phyloP scores from a whole-genome alignment of 1,284 basidiomycete genomes.

The Pascua sp. region DNA sequence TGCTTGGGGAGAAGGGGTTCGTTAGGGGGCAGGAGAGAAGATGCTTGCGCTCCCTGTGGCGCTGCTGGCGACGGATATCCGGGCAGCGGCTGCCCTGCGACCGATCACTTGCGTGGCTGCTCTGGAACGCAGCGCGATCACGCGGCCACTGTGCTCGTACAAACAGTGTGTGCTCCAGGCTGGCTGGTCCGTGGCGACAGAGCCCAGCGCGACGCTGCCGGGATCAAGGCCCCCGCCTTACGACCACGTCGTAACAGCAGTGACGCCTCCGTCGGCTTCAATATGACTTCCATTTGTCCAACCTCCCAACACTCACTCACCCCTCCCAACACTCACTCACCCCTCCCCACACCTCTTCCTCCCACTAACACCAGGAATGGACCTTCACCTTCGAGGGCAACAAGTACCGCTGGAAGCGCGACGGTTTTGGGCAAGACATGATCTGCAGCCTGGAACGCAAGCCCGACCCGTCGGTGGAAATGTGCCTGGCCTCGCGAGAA shows the following conservation, averaged over 20 bases:
- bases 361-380: constrained; percentile 34
- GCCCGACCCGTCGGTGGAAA: constrained; percentile 45
- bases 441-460: constrained; percentile 44
- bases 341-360: background rate
- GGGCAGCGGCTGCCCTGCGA: no score
- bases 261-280: background rate
- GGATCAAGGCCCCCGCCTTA: no score
- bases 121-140: no score
- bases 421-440: constrained; percentile 33
- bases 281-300: background rate
- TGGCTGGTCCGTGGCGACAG: no score
- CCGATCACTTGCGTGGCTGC: no score
- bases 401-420: constrained; percentile 44
- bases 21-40: background rate
- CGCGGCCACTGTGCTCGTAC: no score
- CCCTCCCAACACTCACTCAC: no score
- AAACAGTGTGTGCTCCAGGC: no score
- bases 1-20: background rate
- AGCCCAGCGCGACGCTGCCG: no score
- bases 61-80: no score
- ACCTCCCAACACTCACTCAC: background rate
- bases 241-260: no score
- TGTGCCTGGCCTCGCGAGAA: constrained; percentile 37
- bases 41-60: background rate
- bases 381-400: constrained; percentile 45